These are phyloP conservation scores for Laetiporus sulphureus DNA, from an alignment of 1,284 basidiomycete species.

Conservation along the genomic window DNA sequence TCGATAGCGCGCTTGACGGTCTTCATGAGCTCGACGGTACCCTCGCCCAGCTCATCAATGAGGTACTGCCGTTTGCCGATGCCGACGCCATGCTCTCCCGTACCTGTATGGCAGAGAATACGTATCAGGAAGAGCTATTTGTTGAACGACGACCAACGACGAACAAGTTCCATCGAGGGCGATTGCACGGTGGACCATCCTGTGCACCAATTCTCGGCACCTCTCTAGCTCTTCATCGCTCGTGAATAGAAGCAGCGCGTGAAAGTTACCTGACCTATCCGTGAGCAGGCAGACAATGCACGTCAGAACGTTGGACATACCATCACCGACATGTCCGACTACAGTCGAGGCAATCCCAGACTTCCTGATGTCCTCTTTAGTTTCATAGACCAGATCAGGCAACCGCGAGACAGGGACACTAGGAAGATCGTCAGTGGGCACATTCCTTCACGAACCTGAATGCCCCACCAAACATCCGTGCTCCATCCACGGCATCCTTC, in stretches of 20 bases:
- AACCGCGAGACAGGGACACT: slow-evolving; percentile 73
- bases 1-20: slow-evolving; percentile 74
- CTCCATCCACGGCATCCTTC: slow-evolving; percentile 65
- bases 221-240: slow-evolving; percentile 50
- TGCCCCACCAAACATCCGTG: slow-evolving; percentile 78
- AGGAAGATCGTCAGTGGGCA: no score
- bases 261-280: slow-evolving; percentile 43
- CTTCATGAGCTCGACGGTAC: slow-evolving; percentile 84
- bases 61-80: slow-evolving; percentile 78
- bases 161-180: slow-evolving; percentile 71
- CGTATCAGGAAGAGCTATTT: no score
- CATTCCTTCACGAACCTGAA: no score
- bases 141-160: no score
- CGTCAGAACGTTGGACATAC: no score
- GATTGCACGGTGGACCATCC: slow-evolving; percentile 71
- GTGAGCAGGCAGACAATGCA: no score
- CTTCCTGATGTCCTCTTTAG: slow-evolving; percentile 62
- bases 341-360: slow-evolving; percentile 59
- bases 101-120: slow-evolving; percentile 34
- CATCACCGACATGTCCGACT: slow-evolving; percentile 84
- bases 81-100: slow-evolving; percentile 86
- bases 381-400: slow-evolving; percentile 70
- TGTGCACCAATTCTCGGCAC: slow-evolving; percentile 48
- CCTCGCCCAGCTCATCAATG: slow-evolving; percentile 71
- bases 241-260: slow-evolving; percentile 52